Base-by-base conservation (phyloP, 169 alveolate genomes). In the Babesia bovis region DNA sequence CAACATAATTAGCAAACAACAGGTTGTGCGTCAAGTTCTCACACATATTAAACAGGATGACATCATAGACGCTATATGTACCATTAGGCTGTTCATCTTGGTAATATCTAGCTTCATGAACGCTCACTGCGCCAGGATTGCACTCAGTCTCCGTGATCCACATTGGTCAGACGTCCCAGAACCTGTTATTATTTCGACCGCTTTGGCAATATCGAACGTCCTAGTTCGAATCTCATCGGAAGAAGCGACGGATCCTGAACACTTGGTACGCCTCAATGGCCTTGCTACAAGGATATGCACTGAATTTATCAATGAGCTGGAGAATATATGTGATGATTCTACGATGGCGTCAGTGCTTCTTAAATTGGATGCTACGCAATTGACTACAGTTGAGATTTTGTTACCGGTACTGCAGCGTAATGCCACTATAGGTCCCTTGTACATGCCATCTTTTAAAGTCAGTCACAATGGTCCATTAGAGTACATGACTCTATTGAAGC, bases 151-250 rank as follows among this genome's bases (percentile, higher is more conserved):
- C 21, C 28, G 68, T n/a, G 33, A 56, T 63, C 30, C 51, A 32
- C 38, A 50, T 44, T 45, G 73, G 61, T 63, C 73, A 2, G 78
- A 67, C 5, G 42, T 67, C 30, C 78, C 78, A 0, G 56, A 55
- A 25, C 13, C 41, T 7, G 66, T 52, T 1, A 67, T 67, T 15
- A 6, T 44, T 4, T n/a, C 56, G 4, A 53, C 44, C 0, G 66
- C 56, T 2, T 23, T 56, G 7, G 45, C 66, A 23, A 32, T 67
- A 13, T 67, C 78, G 3, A 6, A 42, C 32, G 50, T 33, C 0
- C 10, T 63, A 2, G 25, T 30, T 1, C 73, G 41, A 7, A 28
- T 49, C 0, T 45, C 73, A 5, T 15, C 26, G 50, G 25, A 0
- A n/a, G 45, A 49, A 12, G n/a, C 7, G 10, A 7, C 1, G 17